Conservation (phyloP, 257 asterid genomes). For the Echites panduratus region DNA sequence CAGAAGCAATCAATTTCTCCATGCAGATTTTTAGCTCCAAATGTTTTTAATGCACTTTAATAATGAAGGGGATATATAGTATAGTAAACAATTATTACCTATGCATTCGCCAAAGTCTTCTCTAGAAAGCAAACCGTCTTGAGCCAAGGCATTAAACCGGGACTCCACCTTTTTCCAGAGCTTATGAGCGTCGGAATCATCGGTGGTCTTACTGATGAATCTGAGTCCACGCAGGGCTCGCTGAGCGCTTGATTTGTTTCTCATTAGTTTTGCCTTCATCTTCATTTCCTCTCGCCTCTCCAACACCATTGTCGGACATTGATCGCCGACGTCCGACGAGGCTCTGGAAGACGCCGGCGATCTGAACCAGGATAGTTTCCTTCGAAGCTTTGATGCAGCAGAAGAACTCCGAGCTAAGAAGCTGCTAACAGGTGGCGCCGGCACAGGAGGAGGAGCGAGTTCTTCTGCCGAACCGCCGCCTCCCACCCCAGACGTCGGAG, state of each 20-base stretch:
- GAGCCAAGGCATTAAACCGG: conserved; percentile 50
- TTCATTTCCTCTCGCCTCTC: conserved; percentile 68
- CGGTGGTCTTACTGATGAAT: conserved; percentile 59
- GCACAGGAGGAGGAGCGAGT: neutral
- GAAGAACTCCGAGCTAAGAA: conserved; percentile 48
- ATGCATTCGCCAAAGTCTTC: conserved; percentile 92
- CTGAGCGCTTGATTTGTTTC: conserved; percentile 73
- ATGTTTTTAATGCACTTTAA: neutral
- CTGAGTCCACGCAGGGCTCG: conserved; percentile 81
- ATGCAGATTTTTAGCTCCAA: neutral
- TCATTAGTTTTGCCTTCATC: conserved; percentile 52
- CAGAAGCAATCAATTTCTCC: neutral
- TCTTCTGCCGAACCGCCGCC: neutral
- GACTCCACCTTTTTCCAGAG: conserved; percentile 72
- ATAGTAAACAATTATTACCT: conserved; percentile 29
- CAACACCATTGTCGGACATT: conserved; percentile 15
- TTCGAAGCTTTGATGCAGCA: conserved; percentile 47
- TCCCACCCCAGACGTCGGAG: conserved; percentile 19
- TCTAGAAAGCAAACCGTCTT: conserved; percentile 60
- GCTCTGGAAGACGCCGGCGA: conserved; percentile 24
- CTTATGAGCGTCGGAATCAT: conserved; percentile 36
- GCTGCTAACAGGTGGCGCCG: conserved; percentile 12
- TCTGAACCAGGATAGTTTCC: conserved; percentile 60
- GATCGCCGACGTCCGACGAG: conserved; percentile 29
- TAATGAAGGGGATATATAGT: neutral